A percentile compares a stretch with the other conserved stretches of the same genome.
Evolutionary conservation across 1,139 yeast genomes (phyloP).

Genomic region (Hemisphaericaspora xylofermentans): DNA sequence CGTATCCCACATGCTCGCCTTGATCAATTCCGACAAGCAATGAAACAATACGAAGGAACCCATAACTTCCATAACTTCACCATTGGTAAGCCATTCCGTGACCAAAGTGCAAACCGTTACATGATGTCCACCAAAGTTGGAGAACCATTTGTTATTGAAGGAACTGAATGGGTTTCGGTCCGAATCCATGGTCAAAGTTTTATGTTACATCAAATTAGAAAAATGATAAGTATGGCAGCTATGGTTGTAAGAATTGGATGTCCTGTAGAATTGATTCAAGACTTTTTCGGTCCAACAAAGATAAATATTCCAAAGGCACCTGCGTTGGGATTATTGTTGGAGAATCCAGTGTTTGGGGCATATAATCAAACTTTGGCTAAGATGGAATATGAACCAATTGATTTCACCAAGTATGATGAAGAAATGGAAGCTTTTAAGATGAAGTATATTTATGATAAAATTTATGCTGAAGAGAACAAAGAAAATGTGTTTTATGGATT

Average conservation of each 20-base stretch:
- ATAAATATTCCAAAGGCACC: slow-evolving; percentile 97
- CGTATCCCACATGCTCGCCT: slow-evolving; percentile 65
- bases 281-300: slow-evolving; percentile 72
- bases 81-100: slow-evolving; percentile 81
- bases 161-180: slow-evolving; percentile 94
- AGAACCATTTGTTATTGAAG: slow-evolving; percentile 91
- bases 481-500: slow-evolving; percentile 89
- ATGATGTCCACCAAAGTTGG: slow-evolving; percentile 79
- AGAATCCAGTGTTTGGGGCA: slow-evolving; percentile 88
- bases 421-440: slow-evolving; percentile 86
- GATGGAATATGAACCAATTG: slow-evolving; percentile 77
- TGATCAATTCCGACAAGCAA: slow-evolving; percentile 60
- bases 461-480: slow-evolving; percentile 81
- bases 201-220: slow-evolving; percentile 97
- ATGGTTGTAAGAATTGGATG: slow-evolving; percentile 82
- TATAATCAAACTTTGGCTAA: slow-evolving; percentile 71
- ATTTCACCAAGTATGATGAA: slow-evolving; percentile 61
- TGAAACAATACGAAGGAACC: slow-evolving; percentile 76
- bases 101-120: slow-evolving; percentile 78
- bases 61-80: slow-evolving; percentile 97
- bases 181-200: slow-evolving; percentile 98
- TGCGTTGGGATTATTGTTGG: slow-evolving; percentile 85
- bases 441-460: slow-evolving; percentile 87
- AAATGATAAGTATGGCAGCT: slow-evolving; percentile 96
- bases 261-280: slow-evolving; percentile 71